Percentiles rank a stretch among this genome's conserved stretches.
phyloP scores from a whole-genome alignment of 495 filamentous ascomycete species.

The Daldinia caldariorum region DNA sequence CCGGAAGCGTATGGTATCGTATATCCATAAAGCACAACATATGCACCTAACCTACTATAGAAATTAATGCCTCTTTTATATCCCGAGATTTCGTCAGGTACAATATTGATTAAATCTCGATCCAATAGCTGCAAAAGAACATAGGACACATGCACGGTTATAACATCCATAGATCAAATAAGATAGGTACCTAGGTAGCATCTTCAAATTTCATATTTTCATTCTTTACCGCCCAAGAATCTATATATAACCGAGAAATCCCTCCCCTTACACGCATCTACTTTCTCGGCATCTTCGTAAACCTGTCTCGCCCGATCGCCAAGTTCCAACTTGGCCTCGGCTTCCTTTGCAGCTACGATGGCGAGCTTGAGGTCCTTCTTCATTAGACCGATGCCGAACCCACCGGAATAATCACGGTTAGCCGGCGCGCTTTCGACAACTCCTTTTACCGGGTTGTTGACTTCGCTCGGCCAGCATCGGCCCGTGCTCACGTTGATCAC shows the following conservation, averaged over 20 bases:
- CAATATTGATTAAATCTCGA: no score
- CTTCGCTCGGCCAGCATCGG: conserved; percentile 88
- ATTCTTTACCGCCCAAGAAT: conserved; percentile 68
- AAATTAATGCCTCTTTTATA: no score
- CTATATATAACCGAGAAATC: conserved; percentile 90
- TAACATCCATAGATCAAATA: conserved; percentile 18
- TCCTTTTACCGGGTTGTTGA: conserved; percentile 94
- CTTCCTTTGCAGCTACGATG: conserved; percentile 74
- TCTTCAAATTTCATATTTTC: conserved; percentile 12
- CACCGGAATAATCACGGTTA: conserved; percentile 76
- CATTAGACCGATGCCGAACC: conserved; percentile 86
- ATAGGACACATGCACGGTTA: not conserved
- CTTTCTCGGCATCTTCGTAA: conserved; percentile 70
- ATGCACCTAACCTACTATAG: no score
- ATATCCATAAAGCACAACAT: not conserved
- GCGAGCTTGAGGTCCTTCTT: conserved; percentile 83
- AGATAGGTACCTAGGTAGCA: conserved; percentile 11
- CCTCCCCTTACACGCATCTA: conserved; percentile 70
- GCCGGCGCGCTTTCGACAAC: conserved; percentile 79
- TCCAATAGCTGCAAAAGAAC: not conserved
- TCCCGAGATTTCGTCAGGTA: no score
- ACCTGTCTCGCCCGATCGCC: conserved; percentile 71
- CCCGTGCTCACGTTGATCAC: conserved; percentile 89
- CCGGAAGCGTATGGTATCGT: not conserved
- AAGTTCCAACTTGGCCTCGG: conserved; percentile 71